Evolutionary conservation across 371 early-diverging fungal species (phyloP), one percentile per base, ranked within the genome.

Genomic region (Coemansia sp.): DNA sequence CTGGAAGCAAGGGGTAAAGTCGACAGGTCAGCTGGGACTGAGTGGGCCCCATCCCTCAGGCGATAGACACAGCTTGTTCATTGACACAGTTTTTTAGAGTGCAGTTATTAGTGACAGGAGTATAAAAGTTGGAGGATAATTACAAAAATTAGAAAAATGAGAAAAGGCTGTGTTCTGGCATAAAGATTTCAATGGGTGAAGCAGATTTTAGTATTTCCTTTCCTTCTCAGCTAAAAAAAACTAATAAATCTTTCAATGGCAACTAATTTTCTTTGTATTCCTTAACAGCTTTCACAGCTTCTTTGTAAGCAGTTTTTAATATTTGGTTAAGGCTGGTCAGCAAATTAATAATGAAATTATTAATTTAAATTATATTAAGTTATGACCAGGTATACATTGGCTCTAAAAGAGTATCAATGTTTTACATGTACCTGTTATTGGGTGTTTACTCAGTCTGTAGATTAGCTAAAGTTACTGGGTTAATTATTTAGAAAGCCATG

Each of bases 1-100:
- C 59, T 76, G 66, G 38, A 78, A 78, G 52, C 79, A 75, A 3
- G 61, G 14, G 5, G 79, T 72, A 40, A 78, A 63, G 55, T 75
- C 76, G 33, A 69, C 58, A 0, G 61, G 53, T 12, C 69, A 65
- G 31, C 39, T 53, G 12, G 60, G 55, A 40, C 71, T 67, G 11
- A 65, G 59, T 2, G 79, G 77, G 30, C 76, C 76, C 79, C 76
- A 78, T 26, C 62, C 58, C 14, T 66, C 69, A 16, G 34, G 45
- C 31, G 57, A 57, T n/a, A 68, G 72, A 39, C 77, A 76, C 4
- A 63, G 34, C 4, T 34, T 16, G 30, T 48, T 0, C 48, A 48
- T 48, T 0, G 9, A 48, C 3, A 45, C 5, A 41, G 1, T 41
- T 9, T 9, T 41, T 41, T 41, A 41, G 12, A n/a, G 20, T 45